Percentiles rank a stretch among this genome's conserved stretches.
Conservation (phyloP, 2,329 filamentous ascomycete species). For the Colletotrichum eleusines region DNA sequence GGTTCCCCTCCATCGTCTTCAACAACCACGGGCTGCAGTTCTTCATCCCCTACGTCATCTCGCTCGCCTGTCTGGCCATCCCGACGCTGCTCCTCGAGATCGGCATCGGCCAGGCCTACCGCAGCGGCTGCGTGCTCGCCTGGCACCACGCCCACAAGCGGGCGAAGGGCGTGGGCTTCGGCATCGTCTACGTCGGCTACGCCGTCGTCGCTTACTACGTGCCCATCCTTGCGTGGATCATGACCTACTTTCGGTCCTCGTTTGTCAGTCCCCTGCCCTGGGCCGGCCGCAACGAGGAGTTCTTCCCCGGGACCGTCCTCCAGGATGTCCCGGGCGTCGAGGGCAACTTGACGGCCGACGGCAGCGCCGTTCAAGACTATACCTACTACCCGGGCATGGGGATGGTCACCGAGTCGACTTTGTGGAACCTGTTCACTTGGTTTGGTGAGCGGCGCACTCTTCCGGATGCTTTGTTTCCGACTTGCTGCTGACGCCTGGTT, state of each 20-base stretch:
- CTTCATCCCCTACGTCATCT: too few species aligned
- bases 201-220: constrained; percentile 66
- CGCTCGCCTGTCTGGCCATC: too few species aligned
- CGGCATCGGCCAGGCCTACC: constrained; percentile 75
- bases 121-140: constrained; percentile 63
- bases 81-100: constrained; percentile 67
- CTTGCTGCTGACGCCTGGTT: too few species aligned
- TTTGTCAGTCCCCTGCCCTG: constrained; percentile 66
- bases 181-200: constrained; percentile 62
- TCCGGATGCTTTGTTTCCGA: not conserved
- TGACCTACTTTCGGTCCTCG: constrained; percentile 66
- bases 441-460: constrained; percentile 47
- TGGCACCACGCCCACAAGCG: constrained; percentile 62
- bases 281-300: constrained; percentile 58
- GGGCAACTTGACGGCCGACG: constrained; percentile 49
- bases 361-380: constrained; percentile 53
- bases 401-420: constrained; percentile 64
- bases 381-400: constrained; percentile 56
- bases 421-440: constrained; percentile 68
- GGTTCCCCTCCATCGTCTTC: too few species aligned
- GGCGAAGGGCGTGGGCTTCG: constrained; percentile 64
- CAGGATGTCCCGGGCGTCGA: constrained; percentile 46
- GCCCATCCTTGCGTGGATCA: constrained; percentile 66
- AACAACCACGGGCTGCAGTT: too few species aligned
- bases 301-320: constrained; percentile 44